Base-by-base conservation (phyloP, 2,329 filamentous ascomycete species). In the Simplicillium aogashimaense region DNA sequence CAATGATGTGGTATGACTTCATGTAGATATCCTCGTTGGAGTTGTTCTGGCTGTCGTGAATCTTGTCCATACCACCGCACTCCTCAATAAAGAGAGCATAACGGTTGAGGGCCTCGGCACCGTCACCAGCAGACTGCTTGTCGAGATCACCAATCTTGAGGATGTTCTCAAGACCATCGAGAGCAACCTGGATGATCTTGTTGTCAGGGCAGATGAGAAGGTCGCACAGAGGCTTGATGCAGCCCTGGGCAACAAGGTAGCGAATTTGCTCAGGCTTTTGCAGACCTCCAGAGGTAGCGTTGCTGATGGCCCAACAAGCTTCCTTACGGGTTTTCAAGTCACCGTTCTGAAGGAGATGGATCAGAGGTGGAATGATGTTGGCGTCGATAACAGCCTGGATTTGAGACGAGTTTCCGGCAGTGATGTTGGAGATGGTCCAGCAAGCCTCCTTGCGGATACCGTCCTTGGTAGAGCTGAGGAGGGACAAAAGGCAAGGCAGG, bases 21-120 rank as follows among this genome's bases (percentile, higher is more conserved):
- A 98, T 97, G 76, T 98, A 98, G 54, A 98, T 98, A 69, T 98
- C 92, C 69, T 98, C 92, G 68, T 98, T 98, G 71, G 90, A 90
- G 57, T 98, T 98, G 72, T 94, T 95, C 74, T 98, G 92, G 78
- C 92, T 97, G 54, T 97, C 90, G 69, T 98, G 92, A 53, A 98
- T 97, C 82, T 97, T 97, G 73, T 97, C 92, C 92, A 98, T 98
- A 50, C 92, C 92, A 57, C 88, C 87, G 52, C 89, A 94, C 67
- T 98, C 92, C 68, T 98, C 92, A 51, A 98, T 98, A 67, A 94
- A 97, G 48, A 98, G 77, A 36, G 92, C 92, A 57, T 94, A 98
- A 50, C 86, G 83, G 79, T 98, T 98, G 69, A 98, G 87, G 38
- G 80, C 76, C 48, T 90, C 84, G 39, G 74, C 69, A 43, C 76